Percentiles rank a stretch among this genome's conserved stretches.
These are phyloP conservation scores for Colletotrichum limetticola DNA, from an alignment of 2,329 filamentous ascomycete species.

Conservation along the genomic window DNA sequence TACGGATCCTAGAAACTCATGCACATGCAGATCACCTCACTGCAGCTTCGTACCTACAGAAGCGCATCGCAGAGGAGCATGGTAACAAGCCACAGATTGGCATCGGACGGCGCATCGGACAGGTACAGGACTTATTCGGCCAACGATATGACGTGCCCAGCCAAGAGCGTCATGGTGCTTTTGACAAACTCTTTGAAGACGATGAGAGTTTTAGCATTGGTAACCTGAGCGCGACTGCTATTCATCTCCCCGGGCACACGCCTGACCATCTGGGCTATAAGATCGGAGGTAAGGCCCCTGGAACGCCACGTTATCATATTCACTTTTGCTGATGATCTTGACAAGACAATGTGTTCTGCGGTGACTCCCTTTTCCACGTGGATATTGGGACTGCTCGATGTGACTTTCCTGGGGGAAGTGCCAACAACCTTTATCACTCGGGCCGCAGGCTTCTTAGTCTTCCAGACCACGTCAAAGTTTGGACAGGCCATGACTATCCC, in stretches of 20 bases:
- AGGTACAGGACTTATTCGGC: conserved; percentile 63
- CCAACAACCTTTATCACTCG: conserved; percentile 55
- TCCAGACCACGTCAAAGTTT: conserved; percentile 57
- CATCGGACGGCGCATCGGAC: conserved; percentile 64
- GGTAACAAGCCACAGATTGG: conserved; percentile 55
- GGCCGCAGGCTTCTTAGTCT: conserved; percentile 54
- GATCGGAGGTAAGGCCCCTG: conserved; percentile 53
- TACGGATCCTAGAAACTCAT: conserved; percentile 70
- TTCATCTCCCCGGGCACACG: conserved; percentile 70
- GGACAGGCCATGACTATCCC: conserved; percentile 67
- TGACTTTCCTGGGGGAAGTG: conserved; percentile 65
- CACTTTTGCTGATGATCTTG: conserved; percentile 3
- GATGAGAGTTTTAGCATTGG: conserved; percentile 65
- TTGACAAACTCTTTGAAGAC: conserved; percentile 65
- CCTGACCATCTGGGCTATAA: conserved; percentile 70
- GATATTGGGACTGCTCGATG: conserved; percentile 64
- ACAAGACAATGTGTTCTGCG: conserved; percentile 59
- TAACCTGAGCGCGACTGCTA: conserved; percentile 51
- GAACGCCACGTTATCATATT: background rate
- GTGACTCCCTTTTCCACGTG: conserved; percentile 63
- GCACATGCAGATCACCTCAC: conserved; percentile 71
- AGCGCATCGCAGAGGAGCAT: conserved; percentile 48
- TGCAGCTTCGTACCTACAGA: conserved; percentile 67
- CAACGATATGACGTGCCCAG: conserved; percentile 56
- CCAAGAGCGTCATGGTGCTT: conserved; percentile 56